A percentile compares a stretch with the other conserved stretches of the same genome.
Conservation (phyloP, 345 rosid genomes). For the Populus pruinosa region DNA sequence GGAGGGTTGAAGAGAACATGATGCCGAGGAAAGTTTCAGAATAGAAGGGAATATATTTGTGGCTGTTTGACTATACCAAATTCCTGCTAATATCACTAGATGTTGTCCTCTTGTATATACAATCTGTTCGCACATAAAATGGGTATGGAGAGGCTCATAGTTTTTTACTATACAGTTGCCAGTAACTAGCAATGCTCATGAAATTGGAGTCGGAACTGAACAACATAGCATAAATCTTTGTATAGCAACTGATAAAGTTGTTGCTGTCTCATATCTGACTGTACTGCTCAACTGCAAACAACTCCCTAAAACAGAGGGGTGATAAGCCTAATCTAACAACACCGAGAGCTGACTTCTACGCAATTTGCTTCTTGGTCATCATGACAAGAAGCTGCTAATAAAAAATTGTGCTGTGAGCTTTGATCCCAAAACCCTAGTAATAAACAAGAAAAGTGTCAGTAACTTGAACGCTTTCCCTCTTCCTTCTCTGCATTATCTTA, state of each 20-base stretch:
- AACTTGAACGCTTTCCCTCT: background rate
- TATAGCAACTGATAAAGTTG: background rate
- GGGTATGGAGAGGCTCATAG: background rate
- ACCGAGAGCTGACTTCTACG: conserved; percentile 7
- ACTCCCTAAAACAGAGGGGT: conserved; percentile 1
- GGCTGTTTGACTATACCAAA: background rate
- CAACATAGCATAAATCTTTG: background rate
- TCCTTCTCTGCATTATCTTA: background rate
- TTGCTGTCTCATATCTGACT: background rate
- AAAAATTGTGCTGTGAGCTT: background rate
- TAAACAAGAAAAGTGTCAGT: background rate
- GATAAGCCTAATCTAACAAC: background rate
- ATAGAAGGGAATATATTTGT: background rate
- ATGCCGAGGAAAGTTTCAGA: background rate
- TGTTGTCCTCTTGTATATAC: background rate
- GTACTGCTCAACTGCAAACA: conserved; percentile 1
- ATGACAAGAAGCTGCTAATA: background rate
- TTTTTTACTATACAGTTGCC: background rate
- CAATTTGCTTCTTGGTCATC: conserved; percentile 4
- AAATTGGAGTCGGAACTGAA: background rate
- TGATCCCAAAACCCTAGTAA: background rate
- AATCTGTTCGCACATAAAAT: too few relatives aligned
- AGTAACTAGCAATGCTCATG: background rate
- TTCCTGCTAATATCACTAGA: background rate
- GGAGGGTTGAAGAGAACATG: background rate